Evolutionary conservation across 192 early-diverging fungal genomes (phyloP).

Genomic region (Coemansia sp.): DNA sequence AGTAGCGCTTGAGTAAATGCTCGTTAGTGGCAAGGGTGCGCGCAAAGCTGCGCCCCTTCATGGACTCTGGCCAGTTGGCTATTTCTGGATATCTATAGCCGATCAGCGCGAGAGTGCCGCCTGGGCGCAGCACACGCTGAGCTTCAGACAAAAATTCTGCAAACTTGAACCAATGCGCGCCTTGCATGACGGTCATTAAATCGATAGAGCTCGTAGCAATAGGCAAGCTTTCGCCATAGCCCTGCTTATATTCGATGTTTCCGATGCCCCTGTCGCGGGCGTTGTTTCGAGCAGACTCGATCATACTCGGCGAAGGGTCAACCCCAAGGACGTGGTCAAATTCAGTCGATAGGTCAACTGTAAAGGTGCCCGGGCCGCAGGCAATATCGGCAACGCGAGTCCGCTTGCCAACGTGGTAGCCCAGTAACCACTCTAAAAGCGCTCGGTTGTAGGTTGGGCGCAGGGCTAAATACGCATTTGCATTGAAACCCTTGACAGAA

Average conservation of each 20-base stretch:
- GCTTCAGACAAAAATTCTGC: slow-evolving; percentile 22
- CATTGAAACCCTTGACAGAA: slow-evolving; percentile 32
- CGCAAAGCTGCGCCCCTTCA: slow-evolving; percentile 10
- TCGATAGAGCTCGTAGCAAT: slow-evolving; percentile 27
- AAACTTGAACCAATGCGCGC: slow-evolving; percentile 42
- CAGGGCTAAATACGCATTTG: slow-evolving; percentile 26
- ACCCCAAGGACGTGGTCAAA: slow-evolving; percentile 27
- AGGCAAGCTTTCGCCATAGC: slow-evolving; percentile 27
- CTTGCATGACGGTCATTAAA: slow-evolving; percentile 38
- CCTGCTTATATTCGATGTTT: slow-evolving; percentile 27
- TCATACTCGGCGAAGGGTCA: slow-evolving; percentile 35
- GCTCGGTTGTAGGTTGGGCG: slow-evolving; percentile 26
- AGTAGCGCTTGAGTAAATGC: slow-evolving; percentile 10
- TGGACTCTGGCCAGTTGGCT: slow-evolving; percentile 19
- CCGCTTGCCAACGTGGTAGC: slow-evolving; percentile 25
- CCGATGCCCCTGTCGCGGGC: not conserved
- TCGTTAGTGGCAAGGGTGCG: slow-evolving; percentile 18
- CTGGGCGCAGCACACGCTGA: slow-evolving; percentile 31
- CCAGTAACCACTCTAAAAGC: slow-evolving; percentile 16
- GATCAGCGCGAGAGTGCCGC: slow-evolving; percentile 39
- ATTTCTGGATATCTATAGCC: slow-evolving; percentile 34
- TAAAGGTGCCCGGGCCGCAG: slow-evolving; percentile 40
- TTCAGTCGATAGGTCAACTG: slow-evolving; percentile 9
- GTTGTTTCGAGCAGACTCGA: slow-evolving; percentile 17
- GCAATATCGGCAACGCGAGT: slow-evolving; percentile 26